Percentiles rank a stretch among this genome's conserved stretches.
Conservation (phyloP, 345 rosid genomes). For the rapeseed (Brassica napus) region DNA sequence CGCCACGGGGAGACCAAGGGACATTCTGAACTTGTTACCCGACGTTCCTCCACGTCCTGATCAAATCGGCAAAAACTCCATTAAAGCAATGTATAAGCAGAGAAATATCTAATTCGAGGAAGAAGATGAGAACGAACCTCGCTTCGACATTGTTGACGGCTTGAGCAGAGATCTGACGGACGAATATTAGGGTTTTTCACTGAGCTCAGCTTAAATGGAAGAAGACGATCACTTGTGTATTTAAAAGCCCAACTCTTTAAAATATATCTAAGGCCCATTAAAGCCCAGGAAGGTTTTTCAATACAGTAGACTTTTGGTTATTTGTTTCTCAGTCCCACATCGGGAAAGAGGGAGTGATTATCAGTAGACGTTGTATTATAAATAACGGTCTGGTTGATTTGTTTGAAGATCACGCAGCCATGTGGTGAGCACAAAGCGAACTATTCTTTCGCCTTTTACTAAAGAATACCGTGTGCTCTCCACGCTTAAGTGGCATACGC, state of each 20-base stretch:
- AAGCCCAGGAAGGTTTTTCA: neutral
- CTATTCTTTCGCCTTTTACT: conserved; percentile 46
- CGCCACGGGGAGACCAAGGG: conserved; percentile 97
- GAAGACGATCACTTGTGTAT: neutral
- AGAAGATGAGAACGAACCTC: conserved; percentile 50
- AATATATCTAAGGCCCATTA: conserved; percentile 1
- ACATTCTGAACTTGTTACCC: conserved; percentile 94
- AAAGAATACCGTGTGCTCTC: conserved; percentile 44
- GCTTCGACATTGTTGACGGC: conserved; percentile 84
- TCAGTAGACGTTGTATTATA: neutral
- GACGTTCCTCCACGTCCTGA: conserved; percentile 93
- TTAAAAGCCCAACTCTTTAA: conserved; percentile 2
- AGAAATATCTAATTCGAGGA: neutral
- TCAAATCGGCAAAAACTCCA: neutral
- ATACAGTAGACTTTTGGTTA: neutral
- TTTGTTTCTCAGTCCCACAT: conserved; percentile 19
- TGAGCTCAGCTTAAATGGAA: neutral
- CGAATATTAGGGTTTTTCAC: neutral
- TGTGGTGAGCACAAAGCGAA: conserved; percentile 39
- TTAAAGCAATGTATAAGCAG: neutral
- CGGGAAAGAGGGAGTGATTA: neutral
- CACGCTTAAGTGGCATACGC: conserved; percentile 35
- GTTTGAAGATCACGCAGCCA: conserved; percentile 1
- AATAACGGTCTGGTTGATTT: neutral
- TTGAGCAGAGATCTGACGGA: neutral